Evolutionary conservation across 2,329 filamentous ascomycete species (phyloP), one percentile per base, ranked within the genome.

Genomic region (Saccharata proteae): DNA sequence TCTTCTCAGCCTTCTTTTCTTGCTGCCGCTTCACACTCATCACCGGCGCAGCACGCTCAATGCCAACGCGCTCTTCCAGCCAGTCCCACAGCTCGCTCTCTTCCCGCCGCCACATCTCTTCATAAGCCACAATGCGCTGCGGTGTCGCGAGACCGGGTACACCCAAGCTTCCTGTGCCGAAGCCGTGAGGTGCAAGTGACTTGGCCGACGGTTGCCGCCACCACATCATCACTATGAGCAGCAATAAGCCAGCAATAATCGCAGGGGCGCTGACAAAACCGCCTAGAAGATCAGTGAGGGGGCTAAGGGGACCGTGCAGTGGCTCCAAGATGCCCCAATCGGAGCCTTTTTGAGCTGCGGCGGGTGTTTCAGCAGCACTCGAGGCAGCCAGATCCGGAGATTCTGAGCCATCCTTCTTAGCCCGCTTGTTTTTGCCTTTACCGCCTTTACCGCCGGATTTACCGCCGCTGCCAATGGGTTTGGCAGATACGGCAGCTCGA

Each of bases 71-170:
- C 45, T 93, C 82, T 53, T 94, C 86, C 4, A 94, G 62, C 86
- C 86, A 94, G 36, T 82, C 77, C 86, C 86, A 94, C 7, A 94
- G 61, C 45, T 90, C 83, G 41, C 73, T 83, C 51, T 94, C 86
- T 53, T 94, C 84, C 23, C 74, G 66, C 20, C 75, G 69, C 86
- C 88, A 98, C 48, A 96, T 80, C 57, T 93, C 82, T 43, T 96
- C 86, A 51, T 94, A 96, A 0, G 82, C 84, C 2, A 79, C 75
- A 11, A 85, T 59, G 5, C 85, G 72, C 34, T 86, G 75, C 0
- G 80, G 69, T 3, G 61, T 49, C 1, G 57, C 47, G 34, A 62
- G 47, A 11, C 56, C 55, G 1, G 55, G 47, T 15, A 35, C 27
- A 20, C 26, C 32, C 12, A 35, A 16, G 20, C 26, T 30, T 15